Base-by-base conservation (phyloP, 129 eudicot genomes). In the Gnaphalium uliginosum region DNA sequence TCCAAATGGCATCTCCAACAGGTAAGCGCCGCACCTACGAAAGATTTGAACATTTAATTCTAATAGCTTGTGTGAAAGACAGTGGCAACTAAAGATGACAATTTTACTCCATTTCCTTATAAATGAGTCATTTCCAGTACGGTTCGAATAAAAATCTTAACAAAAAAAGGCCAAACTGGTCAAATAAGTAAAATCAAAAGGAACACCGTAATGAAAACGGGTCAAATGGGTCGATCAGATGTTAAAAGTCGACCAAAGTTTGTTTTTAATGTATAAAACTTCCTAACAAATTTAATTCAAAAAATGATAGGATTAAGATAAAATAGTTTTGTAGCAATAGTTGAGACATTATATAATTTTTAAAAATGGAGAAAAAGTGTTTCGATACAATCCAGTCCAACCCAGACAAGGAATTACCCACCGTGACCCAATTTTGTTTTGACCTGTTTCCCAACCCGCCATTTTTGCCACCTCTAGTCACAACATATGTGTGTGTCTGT, bases 1-100 rank as follows among this genome's bases (percentile, higher is more conserved):
- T 76, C 99, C 99, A 95, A 69, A 95, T 86, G 53, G 86, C 90
- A 89, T 95, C 99, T 66, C 99, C 99, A 74, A 95, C 93, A 9
- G 97, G 99, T 78, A 95, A 86, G 59, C 94, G 79, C 53, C 94
- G 80, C 24, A 85, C 87, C 99, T 95, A 71, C 46, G 27, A 51
- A 72, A 37, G 27, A 50, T 15, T 62, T 26, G 21, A 17, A 48
- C 3, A 19, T 51, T 53, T 35, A 53, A 26, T 13, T 14, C 15
- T 50, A 37, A 53, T 33, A 30, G 35, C 65, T 33, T 19, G 62
- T 57, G 30, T 71, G 30, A 43, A 22, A 23, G 37, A 33, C 32
- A 14, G 15, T 22, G 30, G 14, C 29, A 56, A 56, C 33, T 72
- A 72, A 56, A 33, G 54, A 72, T 17, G 17, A 56, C 15, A 57